Conservation (phyloP, 2,329 filamentous ascomycete species). For the Dactylellina haptotyla region DNA sequence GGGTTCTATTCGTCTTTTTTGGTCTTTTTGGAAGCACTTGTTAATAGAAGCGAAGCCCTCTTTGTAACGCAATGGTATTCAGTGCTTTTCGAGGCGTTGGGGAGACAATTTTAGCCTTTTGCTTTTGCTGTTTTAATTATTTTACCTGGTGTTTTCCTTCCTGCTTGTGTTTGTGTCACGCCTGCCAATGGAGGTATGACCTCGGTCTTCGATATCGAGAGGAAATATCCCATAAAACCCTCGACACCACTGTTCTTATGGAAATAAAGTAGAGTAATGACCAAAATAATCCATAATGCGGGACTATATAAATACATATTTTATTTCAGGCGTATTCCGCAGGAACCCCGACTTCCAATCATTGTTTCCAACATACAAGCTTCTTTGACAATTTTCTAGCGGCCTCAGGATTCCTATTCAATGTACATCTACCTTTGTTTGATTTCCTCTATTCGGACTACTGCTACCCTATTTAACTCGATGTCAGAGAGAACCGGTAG, state of each 20-base stretch:
- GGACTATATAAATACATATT: no score
- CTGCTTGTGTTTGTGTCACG: neutral
- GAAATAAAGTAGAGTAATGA: no score
- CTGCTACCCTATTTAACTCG: neutral
- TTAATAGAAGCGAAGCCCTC: constrained; percentile 18
- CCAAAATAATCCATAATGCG: no score
- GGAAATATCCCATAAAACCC: no score
- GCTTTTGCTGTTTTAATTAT: neutral
- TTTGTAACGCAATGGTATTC: neutral
- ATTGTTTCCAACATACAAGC: no score
- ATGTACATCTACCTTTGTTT: no score
- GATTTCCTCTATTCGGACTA: neutral
- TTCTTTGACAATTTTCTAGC: no score
- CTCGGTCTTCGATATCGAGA: neutral
- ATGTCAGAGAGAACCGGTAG: constrained; percentile 29
- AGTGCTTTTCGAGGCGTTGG: neutral
- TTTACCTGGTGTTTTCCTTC: neutral
- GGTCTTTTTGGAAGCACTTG: constrained; percentile 9
- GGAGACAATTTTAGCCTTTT: neutral
- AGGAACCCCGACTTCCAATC: no score
- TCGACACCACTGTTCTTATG: no score
- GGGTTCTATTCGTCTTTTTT: neutral
- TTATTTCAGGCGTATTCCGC: no score
- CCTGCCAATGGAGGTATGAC: neutral
- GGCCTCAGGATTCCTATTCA: no score